phyloP scores from a whole-genome alignment of 2,329 filamentous ascomycete species.

The Fusarium cicatricum region DNA sequence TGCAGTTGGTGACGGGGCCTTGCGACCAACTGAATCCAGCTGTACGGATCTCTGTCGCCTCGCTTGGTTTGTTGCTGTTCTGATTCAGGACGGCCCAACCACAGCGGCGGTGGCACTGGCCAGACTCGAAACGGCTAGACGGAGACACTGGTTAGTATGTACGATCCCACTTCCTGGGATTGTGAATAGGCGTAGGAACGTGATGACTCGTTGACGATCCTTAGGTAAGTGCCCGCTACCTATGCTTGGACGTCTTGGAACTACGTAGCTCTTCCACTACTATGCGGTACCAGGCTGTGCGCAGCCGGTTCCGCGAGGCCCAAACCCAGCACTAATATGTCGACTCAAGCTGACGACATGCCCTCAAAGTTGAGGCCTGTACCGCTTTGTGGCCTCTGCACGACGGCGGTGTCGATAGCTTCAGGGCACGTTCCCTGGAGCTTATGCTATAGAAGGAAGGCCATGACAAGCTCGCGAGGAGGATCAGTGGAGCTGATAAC shows the following conservation, averaged over 20 bases:
- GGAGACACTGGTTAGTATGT: not conserved
- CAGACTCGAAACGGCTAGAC: constrained; percentile 27
- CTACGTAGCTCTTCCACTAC: constrained; percentile 7
- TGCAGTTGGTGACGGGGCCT: constrained; percentile 30
- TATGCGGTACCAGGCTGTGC: constrained; percentile 31
- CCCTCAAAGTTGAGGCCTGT: constrained; percentile 27
- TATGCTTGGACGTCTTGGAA: constrained; percentile 3
- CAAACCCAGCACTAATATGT: constrained; percentile 33
- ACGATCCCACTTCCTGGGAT: constrained; percentile 19
- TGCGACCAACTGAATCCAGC: constrained; percentile 37
- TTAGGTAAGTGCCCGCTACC: constrained; percentile 31
- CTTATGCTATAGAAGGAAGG: constrained; percentile 34
- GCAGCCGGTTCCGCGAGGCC: constrained; percentile 42
- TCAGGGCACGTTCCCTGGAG: constrained; percentile 38
- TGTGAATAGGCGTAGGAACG: constrained; percentile 19
- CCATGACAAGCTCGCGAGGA: constrained; percentile 21
- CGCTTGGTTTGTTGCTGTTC: constrained; percentile 23
- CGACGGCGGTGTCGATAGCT: constrained; percentile 42
- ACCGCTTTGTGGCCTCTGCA: constrained; percentile 36
- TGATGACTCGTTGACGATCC: constrained; percentile 33
- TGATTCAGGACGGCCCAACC: constrained; percentile 29
- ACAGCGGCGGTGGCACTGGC: constrained; percentile 25
- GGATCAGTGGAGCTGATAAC: constrained; percentile 34
- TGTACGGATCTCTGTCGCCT: constrained; percentile 35
- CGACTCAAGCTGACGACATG: constrained; percentile 36